Conservation (phyloP, 352 stramenopile species). For the Aphanomyces cochlioides region DNA sequence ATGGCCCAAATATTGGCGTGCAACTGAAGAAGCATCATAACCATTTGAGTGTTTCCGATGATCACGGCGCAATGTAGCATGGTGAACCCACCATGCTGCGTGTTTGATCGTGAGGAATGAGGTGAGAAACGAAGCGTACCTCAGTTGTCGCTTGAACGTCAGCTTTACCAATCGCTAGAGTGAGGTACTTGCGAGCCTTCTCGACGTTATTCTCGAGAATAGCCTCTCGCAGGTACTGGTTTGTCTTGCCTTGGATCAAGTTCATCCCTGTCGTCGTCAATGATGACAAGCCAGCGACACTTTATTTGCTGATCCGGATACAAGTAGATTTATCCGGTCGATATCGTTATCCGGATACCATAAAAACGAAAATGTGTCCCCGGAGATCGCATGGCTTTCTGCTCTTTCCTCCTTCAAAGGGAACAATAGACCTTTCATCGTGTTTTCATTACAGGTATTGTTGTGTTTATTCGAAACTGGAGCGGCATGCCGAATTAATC, state of each 20-base stretch:
- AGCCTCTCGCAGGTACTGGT: slow-evolving; percentile 77
- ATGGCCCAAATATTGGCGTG: slow-evolving; percentile 68
- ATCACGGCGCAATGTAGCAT: slow-evolving; percentile 78
- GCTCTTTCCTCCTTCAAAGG: too few relatives aligned
- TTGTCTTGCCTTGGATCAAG: slow-evolving; percentile 81
- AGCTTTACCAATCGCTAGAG: slow-evolving; percentile 78
- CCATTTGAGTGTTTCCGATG: slow-evolving; percentile 76
- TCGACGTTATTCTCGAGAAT: slow-evolving; percentile 80
- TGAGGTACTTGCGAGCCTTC: slow-evolving; percentile 75
- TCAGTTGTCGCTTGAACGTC: slow-evolving; percentile 73
- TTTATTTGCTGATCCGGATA: background rate
- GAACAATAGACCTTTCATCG: too few relatives aligned
- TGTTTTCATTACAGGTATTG: too few relatives aligned
- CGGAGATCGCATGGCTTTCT: too few relatives aligned
- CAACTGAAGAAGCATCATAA: slow-evolving; percentile 85
- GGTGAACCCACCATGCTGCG: slow-evolving; percentile 64
- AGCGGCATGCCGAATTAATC: too few relatives aligned
- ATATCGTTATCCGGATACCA: too few relatives aligned
- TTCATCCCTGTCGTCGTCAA: slow-evolving; percentile 35
- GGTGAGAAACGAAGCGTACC: slow-evolving; percentile 31
- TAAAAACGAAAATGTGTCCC: too few relatives aligned
- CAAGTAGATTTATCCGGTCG: too few relatives aligned
- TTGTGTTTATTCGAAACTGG: too few relatives aligned
- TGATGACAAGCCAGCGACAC: slow-evolving; percentile 16
- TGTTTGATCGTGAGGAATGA: background rate